Conservation (phyloP, 768 basidiomycete genomes). For the Xanthoconium purpureum region DNA sequence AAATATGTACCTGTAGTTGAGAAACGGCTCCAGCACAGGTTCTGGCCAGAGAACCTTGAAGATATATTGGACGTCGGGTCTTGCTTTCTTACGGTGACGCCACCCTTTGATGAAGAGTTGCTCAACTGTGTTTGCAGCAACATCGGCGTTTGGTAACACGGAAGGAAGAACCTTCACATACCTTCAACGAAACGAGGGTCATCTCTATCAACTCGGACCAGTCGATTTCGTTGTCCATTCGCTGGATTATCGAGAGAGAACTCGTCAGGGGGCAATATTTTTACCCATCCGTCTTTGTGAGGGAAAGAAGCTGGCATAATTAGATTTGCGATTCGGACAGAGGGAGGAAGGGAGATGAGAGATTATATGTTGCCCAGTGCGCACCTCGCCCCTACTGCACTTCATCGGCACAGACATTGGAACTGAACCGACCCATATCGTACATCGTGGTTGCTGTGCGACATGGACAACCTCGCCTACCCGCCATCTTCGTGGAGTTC, state of each 20-base stretch:
- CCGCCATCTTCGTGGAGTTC: conserved; percentile 17
- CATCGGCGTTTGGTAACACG: neutral
- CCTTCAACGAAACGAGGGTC: conserved; percentile 39
- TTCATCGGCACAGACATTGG: conserved; percentile 13
- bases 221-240: conserved; percentile 42
- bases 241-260: conserved; percentile 42
- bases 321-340: conserved; percentile 3
- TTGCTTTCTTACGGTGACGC: conserved; percentile 52
- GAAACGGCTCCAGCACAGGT: conserved; percentile 42
- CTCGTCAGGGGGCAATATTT: conserved; percentile 30
- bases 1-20: conserved; percentile 42
- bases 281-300: conserved; percentile 27
- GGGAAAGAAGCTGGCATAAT: conserved; percentile 18
- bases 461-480: conserved; percentile 13
- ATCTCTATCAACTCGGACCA: conserved; percentile 38
- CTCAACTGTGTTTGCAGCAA: conserved; percentile 38
- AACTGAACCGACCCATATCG: conserved; percentile 3
- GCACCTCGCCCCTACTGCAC: conserved; percentile 25
- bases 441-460: conserved; percentile 8
- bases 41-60: conserved; percentile 52
- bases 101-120: conserved; percentile 51
- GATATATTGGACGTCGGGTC: conserved; percentile 46
- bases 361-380: conserved; percentile 22
- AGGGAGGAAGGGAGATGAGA: neutral
- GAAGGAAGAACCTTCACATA: conserved; percentile 24